phyloP scores from a whole-genome alignment of 108 stramenopile genomes.

The Conticribra weissflogii region DNA sequence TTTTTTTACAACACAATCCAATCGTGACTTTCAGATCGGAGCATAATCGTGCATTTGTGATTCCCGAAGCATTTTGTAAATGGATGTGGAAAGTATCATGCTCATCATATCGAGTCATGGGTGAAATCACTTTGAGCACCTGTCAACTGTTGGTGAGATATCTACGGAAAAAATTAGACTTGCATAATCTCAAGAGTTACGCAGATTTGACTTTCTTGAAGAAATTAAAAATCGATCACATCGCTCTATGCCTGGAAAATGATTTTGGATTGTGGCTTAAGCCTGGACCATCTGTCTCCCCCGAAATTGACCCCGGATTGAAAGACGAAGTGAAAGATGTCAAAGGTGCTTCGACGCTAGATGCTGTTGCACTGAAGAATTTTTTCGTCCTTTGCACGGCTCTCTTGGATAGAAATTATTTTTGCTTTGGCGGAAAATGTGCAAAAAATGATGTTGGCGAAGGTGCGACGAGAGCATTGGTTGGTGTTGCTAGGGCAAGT shows the following conservation, averaged over 20 bases:
- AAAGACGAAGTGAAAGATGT: conserved; percentile 11
- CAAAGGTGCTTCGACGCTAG: not conserved
- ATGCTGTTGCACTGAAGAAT: conserved; percentile 32
- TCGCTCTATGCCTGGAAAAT: conserved; percentile 23
- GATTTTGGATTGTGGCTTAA: conserved; percentile 44
- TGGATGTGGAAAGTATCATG: conserved; percentile 51
- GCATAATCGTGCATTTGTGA: not conserved
- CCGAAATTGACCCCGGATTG: conserved; percentile 21
- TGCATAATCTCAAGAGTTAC: not conserved
- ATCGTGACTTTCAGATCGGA: conserved; percentile 12
- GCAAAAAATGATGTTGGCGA: conserved; percentile 9
- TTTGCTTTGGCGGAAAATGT: conserved; percentile 12
- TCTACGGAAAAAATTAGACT: conserved; percentile 14
- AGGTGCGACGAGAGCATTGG: conserved; percentile 33
- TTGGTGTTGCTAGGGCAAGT: conserved; percentile 30
- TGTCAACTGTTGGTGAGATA: conserved; percentile 25
- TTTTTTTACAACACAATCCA: conserved; percentile 32
- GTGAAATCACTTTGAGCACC: conserved; percentile 8
- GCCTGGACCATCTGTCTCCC: conserved; percentile 1
- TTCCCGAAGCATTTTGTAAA: conserved; percentile 30
- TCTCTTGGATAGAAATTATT: conserved; percentile 24
- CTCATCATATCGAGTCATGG: conserved; percentile 13
- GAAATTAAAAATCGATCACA: conserved; percentile 29
- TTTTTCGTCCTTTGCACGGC: conserved; percentile 27
- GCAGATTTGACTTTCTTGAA: conserved; percentile 21